Percentiles rank a stretch among this genome's conserved stretches.
Conservation (phyloP, 2,329 filamentous ascomycete species). For the Alternaria gansuensis region DNA sequence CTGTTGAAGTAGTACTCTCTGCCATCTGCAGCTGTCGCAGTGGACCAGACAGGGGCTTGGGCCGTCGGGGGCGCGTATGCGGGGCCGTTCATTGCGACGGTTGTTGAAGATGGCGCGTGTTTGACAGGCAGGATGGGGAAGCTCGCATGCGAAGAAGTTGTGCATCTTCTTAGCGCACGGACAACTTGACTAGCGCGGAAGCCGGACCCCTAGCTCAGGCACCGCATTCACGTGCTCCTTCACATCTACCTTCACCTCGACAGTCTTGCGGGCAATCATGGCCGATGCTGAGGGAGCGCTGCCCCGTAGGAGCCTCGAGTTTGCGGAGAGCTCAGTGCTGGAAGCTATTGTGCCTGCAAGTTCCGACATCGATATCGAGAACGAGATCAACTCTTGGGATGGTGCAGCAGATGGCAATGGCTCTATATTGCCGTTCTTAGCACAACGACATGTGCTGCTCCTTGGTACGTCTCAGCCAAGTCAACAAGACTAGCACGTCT, state of each 20-base stretch:
- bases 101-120: conserved; percentile 14
- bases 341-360: conserved; percentile 52
- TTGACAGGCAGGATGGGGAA: conserved; percentile 10
- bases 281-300: conserved; percentile 30
- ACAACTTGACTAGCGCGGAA: conserved; percentile 8
- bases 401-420: conserved; percentile 57
- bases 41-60: conserved; percentile 70
- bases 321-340: conserved; percentile 52
- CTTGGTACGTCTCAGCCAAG: conserved; percentile 67
- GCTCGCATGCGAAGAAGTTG: conserved; percentile 11
- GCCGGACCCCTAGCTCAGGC: conserved; percentile 15
- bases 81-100: conserved; percentile 64
- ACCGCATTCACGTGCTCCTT: conserved; percentile 33
- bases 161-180: conserved; percentile 14
- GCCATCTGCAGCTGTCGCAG: conserved; percentile 81
- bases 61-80: conserved; percentile 59
- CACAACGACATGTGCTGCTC: conserved; percentile 71
- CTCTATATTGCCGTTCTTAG: conserved; percentile 64
- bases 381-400: conserved; percentile 56
- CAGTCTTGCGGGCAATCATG: conserved; percentile 27
- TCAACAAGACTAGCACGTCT: conserved; percentile 54
- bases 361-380: conserved; percentile 49
- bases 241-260: conserved; percentile 11
- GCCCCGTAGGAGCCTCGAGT: conserved; percentile 48
- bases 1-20: conserved; percentile 91